Evolutionary conservation across 306 rosid species (phyloP), one percentile per base, ranked within the genome.

Genomic region (Trifolium dubium): DNA sequence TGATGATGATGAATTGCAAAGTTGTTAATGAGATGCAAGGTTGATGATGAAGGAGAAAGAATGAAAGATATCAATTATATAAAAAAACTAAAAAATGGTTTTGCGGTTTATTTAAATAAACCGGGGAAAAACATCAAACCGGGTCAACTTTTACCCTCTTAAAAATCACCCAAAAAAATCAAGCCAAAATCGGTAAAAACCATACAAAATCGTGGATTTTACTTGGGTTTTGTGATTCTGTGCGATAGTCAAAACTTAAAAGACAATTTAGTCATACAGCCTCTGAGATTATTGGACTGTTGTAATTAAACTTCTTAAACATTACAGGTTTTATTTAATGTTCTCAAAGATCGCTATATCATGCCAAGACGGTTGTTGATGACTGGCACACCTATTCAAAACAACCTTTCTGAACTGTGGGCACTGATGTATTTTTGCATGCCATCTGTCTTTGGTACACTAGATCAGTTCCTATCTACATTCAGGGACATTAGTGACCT

Each of bases 371-470:
- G 94, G 58, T 81, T 93, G 85, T 71, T 93, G 90, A 86, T 93
- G 92, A 93, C 97, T 68, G 98, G 98, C 62, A 93, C 98, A 10
- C 98, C 98, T 71, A 88, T 93, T 73, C 97, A 93, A 80, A 93
- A 93, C 83, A 88, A 87, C 75, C 92, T 93, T 49, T 80, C 88
- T 62, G 98, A 93, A 86, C 87, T 93, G 64, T 93, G 98, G 98
- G 91, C 98, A 3, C 81, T 93, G 87, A 79, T 89, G 91, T 74
- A 85, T 77, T 89, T 93, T 71, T 93, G 97, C 83, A 89, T 93
- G 98, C 98, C 98, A 75, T 85, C 90, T 64, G 82, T 91, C 79
- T 93, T 91, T 74, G 96, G 96, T 62, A 75, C 88, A 78, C 84
- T 80, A 71, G 90, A 86, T 43, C 86, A 91, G 78, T 93, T 93